phyloP scores from a whole-genome alignment of 148 eudicot genomes.

The Mesembryanthemum crystallinum region DNA sequence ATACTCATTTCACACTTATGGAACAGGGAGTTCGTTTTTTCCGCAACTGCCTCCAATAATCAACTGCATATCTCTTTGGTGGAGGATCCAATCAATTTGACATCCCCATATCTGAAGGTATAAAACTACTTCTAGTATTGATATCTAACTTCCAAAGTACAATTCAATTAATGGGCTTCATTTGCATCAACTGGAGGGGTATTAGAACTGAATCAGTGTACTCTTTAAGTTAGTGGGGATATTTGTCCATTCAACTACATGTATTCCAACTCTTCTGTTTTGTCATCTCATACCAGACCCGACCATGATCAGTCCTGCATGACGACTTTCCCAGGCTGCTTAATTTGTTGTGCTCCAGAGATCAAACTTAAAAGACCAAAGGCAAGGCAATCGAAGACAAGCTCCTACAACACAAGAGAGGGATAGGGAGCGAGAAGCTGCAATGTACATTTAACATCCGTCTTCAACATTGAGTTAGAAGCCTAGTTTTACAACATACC shows the following conservation, averaged over 20 bases:
- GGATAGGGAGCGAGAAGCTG: not conserved
- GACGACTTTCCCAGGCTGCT: not conserved
- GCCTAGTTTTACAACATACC: not conserved
- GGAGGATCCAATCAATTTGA: not conserved
- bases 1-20: constrained; percentile 9
- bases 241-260: not conserved
- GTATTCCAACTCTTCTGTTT: not conserved
- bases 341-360: too few relatives aligned
- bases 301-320: not conserved
- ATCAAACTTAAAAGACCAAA: not conserved
- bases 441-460: constrained; percentile 2
- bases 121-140: not conserved
- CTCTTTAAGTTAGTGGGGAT: not conserved
- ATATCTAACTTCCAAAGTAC: not conserved
- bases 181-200: too few relatives aligned
- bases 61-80: not conserved
- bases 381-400: not conserved
- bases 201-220: too few relatives aligned
- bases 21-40: constrained; percentile 88
- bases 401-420: not conserved
- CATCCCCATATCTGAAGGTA: constrained; percentile 7
- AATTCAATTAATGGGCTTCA: not conserved
- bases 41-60: constrained; percentile 78
- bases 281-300: not conserved
- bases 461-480: not conserved